Percentiles rank a stretch among this genome's conserved stretches.
phyloP scores from a whole-genome alignment of 2,329 filamentous ascomycete genomes.

The Lasiodiplodia hormozganensis region DNA sequence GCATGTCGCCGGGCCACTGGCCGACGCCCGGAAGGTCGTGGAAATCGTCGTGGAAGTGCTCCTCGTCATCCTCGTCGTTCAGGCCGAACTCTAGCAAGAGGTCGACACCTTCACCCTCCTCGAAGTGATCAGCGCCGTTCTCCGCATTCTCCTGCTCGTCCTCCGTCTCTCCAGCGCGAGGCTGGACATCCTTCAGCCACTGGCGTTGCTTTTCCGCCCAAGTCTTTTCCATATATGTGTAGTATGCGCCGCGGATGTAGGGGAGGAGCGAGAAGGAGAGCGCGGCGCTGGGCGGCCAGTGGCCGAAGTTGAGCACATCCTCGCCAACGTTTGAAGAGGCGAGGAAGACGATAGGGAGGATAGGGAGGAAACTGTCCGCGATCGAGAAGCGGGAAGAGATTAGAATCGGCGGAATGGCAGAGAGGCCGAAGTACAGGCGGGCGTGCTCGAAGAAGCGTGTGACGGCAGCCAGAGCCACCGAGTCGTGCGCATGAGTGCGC shows the following conservation, averaged over 20 bases:
- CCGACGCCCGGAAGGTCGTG: conserved; percentile 35
- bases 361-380: conserved; percentile 68
- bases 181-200: conserved; percentile 70
- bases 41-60: conserved; percentile 48
- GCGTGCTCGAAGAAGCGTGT: conserved; percentile 50
- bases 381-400: conserved; percentile 67
- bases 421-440: conserved; percentile 65
- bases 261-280: conserved; percentile 71
- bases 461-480: conserved; percentile 43
- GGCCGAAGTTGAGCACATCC: conserved; percentile 57
- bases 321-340: conserved; percentile 57
- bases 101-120: conserved; percentile 48
- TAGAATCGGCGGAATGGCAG: conserved; percentile 71
- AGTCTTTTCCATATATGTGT: conserved; percentile 65
- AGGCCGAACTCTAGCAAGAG: conserved; percentile 57
- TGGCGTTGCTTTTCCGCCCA: conserved; percentile 64
- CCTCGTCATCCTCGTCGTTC: conserved; percentile 45
- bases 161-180: conserved; percentile 54
- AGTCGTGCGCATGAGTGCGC: conserved; percentile 36
- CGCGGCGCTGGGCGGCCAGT: conserved; percentile 71
- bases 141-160: conserved; percentile 37
- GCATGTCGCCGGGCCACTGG: conserved; percentile 26
- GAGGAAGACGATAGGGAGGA: conserved; percentile 68
- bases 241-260: conserved; percentile 70
- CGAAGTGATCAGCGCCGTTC: conserved; percentile 38